Evolutionary conservation across 1,139 yeast species (phyloP), one percentile per base, ranked within the genome.

Genomic region (Fermentozyma sake): DNA sequence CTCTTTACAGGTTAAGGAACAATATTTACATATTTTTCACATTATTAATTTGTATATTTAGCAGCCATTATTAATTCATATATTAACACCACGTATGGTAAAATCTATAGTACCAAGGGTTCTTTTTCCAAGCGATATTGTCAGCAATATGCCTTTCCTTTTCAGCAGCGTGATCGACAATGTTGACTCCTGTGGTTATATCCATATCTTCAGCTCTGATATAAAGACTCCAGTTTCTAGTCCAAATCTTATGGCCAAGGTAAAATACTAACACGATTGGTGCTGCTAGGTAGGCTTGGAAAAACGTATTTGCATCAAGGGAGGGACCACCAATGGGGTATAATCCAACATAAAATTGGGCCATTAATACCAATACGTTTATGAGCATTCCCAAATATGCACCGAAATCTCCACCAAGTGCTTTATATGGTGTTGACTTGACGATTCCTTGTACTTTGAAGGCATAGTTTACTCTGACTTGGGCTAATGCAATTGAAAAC

Each of bases 281-380:
- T 10, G 67, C 67, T 25, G 81, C 78, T 37, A 77, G 50, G 46
- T 74, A 76, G 24, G 66, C 55, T 50, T 67, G 58, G 58, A 77
- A 77, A 48, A 76, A 77, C 15, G 48, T 47, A 18, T 46, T 39
- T 4, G 63, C 65, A 32, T 44, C 48, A 22, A 68, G 59, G 5
- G 35, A 27, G 3, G 31, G 32, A 7, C 42, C 55, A 6, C 57
- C 61, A 12, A 55, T 37, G n/a, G 70, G 70, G 43, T 44, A 61
- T 21, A 63, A 48, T 2, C 67, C 61, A 16, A 62, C 52, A 59
- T 66, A 63, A 30, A 64, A 61, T 37, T 63, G 69, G 6, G 63
- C 62, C 11, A 54, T 34, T 19, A 59, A 43, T 14, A 58, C 56
- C 23, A 57, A 39, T 2, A 50, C 26, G 28, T 50, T 50, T n/a